Base-by-base conservation (phyloP, 2,329 filamentous ascomycete species). In the Paramyrothecium sp. region DNA sequence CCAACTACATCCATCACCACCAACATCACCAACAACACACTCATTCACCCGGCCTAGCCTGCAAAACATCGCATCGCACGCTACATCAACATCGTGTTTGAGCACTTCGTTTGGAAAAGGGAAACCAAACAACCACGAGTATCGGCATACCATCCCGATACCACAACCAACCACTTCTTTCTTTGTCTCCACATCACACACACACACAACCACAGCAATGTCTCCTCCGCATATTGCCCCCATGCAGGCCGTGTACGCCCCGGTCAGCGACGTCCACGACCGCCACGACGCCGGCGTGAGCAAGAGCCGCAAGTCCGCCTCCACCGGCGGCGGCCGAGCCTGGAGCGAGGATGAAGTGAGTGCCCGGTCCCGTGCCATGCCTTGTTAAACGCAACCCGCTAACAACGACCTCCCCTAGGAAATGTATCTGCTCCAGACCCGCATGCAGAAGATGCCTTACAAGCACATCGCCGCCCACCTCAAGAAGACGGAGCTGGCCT, bases 401-500 rank as follows among this genome's bases (percentile, higher is more conserved):
- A 65, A 64, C 58, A 54, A 10, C 33, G 22, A 48, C 53, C 50
- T 50, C 46, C 34, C 54, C 4, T 61, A 94, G 90, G 91, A 95
- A 76, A 83, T 87, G 57, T 95, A 94, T 72, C 87, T 95, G 55
- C 83, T 95, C 60, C 89, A 92, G 74, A 93, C 89, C 59, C 89
- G 91, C 58, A 84, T 91, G 67, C 89, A 93, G 68, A 94, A 94
- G 77, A 92, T 94, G 87, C 91, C 91, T 1, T 95, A 95, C 76
- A 95, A 94, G 81, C 90, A 94, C 71, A 95, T 95, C 70, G 91
- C 91, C 58, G 85, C 88, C 58, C 89, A 93, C 66, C 78, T 95
- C 64, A 91, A 92, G 76, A 96, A 95, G 80, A 95, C 91, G 1
- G 91, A 95, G 77, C 81, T 95, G 58, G 91, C 91, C 51, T 96